Evolutionary conservation across 116 monocot genomes (phyloP).

Genomic region (Dioscorea cayenensis): DNA sequence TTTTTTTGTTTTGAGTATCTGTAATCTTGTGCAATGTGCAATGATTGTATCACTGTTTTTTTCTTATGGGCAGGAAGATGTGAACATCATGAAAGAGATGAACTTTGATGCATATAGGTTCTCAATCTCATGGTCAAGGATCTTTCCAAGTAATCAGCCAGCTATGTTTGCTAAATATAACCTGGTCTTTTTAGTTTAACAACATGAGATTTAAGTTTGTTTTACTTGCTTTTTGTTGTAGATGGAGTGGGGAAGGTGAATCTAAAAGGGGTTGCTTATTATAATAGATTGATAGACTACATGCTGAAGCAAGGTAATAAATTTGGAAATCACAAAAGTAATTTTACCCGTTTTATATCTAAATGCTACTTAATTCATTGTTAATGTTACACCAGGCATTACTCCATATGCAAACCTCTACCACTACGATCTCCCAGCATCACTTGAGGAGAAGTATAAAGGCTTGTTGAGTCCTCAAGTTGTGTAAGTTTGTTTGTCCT

Average conservation of each 20-base stretch:
- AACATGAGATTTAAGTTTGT: neutral
- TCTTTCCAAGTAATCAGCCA: slow-evolving; percentile 55
- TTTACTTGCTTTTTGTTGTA: slow-evolving; percentile 4
- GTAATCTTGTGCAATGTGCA: neutral
- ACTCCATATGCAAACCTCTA: slow-evolving; percentile 70
- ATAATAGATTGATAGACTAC: slow-evolving; percentile 79
- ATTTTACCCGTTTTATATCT: too few relatives aligned
- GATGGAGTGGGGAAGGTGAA: slow-evolving; percentile 67
- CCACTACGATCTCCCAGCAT: slow-evolving; percentile 66
- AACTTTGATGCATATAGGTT: slow-evolving; percentile 90
- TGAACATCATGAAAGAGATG: slow-evolving; percentile 75
- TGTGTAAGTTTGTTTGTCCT: slow-evolving; percentile 34
- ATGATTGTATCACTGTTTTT: neutral
- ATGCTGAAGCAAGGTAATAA: slow-evolving; percentile 52
- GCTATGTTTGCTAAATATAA: too few relatives aligned
- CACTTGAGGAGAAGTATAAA: slow-evolving; percentile 44
- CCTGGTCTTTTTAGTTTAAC: neutral
- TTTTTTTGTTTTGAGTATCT: neutral
- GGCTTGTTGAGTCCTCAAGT: slow-evolving; percentile 46
- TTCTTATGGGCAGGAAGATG: slow-evolving; percentile 48
- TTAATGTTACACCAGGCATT: slow-evolving; percentile 32
- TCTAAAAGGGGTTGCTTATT: slow-evolving; percentile 74
- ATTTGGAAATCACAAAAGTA: neutral
- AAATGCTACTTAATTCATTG: neutral
- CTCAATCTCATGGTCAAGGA: slow-evolving; percentile 87